Percentiles rank a stretch among this genome's conserved stretches.
Conservation (phyloP, 257 asterid genomes). For the Solanum pinnatisectum region DNA sequence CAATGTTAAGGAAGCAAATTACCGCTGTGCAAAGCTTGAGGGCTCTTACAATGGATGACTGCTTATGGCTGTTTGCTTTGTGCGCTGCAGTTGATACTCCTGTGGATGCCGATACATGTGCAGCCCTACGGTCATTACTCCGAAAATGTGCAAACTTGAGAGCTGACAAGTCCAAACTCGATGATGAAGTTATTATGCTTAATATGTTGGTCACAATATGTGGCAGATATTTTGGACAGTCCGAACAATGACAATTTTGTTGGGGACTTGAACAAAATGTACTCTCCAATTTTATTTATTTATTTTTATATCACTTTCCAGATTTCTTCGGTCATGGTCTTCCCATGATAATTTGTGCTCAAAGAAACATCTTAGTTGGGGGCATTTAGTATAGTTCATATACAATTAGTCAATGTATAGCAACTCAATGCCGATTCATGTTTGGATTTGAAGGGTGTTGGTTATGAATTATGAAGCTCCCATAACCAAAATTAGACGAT, state of each 20-base stretch:
- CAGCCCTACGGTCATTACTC: constrained; percentile 70
- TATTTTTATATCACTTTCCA: not conserved
- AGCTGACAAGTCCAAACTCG: constrained; percentile 53
- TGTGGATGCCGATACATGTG: constrained; percentile 62
- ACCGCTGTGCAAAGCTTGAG: constrained; percentile 30
- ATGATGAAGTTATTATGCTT: constrained; percentile 60
- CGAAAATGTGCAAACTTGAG: constrained; percentile 75
- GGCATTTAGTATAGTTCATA: not conserved
- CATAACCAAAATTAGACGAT: too few species aligned
- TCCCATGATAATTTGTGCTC: not conserved
- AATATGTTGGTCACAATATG: constrained; percentile 61
- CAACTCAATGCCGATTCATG: not conserved
- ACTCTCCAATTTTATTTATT: not conserved
- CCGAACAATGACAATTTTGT: constrained; percentile 24
- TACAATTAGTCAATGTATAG: not conserved
- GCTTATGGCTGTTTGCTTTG: constrained; percentile 73
- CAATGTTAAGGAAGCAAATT: constrained; percentile 54
- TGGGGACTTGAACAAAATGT: not conserved
- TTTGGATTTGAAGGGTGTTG: not conserved
- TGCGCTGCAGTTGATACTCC: constrained; percentile 79
- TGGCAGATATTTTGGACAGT: constrained; percentile 85
- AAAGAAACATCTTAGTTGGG: not conserved
- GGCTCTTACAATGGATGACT: constrained; percentile 28
- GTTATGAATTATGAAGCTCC: not conserved
- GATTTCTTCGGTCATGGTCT: not conserved